These are phyloP conservation scores for Schoenoplectus triqueter DNA, from an alignment of 202 grass and related monocot species.

Conservation along the genomic window DNA sequence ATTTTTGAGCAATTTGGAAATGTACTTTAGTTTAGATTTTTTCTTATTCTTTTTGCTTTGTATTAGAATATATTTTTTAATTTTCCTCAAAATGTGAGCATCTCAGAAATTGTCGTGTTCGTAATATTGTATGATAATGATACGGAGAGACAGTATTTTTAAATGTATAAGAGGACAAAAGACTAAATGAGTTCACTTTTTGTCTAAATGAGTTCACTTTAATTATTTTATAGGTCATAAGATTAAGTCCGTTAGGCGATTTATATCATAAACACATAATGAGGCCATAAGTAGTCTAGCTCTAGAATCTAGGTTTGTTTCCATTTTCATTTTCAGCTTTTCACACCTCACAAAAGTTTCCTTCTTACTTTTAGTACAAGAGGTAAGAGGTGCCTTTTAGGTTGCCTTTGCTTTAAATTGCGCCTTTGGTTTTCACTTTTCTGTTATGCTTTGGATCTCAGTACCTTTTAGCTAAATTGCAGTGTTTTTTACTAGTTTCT, in stretches of 20 bases:
- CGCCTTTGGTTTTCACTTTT: slow-evolving; percentile 25
- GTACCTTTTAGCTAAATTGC: neutral
- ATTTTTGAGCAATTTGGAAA: neutral
- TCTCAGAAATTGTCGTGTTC: slow-evolving; percentile 1
- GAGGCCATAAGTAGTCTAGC: neutral
- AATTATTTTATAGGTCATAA: neutral
- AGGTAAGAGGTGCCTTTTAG: slow-evolving; percentile 12
- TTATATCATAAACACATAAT: slow-evolving; percentile 27
- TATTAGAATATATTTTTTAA: slow-evolving; percentile 3
- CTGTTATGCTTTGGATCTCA: neutral
- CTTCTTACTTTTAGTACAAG: neutral
- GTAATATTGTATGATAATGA: slow-evolving; percentile 8
- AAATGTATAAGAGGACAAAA: neutral
- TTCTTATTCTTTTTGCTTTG: neutral
- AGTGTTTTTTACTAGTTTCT: neutral
- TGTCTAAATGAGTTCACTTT: slow-evolving; percentile 12
- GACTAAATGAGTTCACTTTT: slow-evolving; percentile 7
- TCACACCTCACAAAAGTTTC: slow-evolving; percentile 21
- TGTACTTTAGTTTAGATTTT: neutral
- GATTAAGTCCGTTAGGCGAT: neutral
- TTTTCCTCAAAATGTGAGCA: slow-evolving; percentile 15
- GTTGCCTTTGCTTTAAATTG: slow-evolving; percentile 30
- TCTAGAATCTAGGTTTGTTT: neutral
- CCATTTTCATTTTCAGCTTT: slow-evolving; percentile 23
- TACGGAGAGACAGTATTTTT: neutral